Evolutionary conservation across 352 stramenopile genomes (phyloP).

Genomic region (Aphanomyces astaci): DNA sequence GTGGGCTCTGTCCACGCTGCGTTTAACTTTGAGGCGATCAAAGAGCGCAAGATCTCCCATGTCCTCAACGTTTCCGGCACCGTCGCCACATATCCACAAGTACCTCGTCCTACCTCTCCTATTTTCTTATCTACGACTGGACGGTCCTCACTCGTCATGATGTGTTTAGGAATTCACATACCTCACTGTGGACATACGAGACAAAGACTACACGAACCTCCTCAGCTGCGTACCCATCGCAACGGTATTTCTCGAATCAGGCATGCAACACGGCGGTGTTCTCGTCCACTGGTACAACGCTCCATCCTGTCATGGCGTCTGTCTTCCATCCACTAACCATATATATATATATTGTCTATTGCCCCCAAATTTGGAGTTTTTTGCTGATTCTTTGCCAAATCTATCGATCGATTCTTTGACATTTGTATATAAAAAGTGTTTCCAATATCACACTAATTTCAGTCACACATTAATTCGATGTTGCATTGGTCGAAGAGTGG

Average conservation of each 20-base stretch:
- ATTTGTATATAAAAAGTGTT: too few relatives aligned
- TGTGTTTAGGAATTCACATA: constrained; percentile 63
- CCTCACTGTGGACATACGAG: constrained; percentile 79
- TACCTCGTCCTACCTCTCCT: background rate
- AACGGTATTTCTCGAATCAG: constrained; percentile 73
- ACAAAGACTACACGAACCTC: constrained; percentile 86
- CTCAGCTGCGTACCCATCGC: constrained; percentile 74
- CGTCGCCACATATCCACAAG: constrained; percentile 78
- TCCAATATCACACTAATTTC: too few relatives aligned
- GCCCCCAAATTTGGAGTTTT: too few relatives aligned
- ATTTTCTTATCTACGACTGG: background rate
- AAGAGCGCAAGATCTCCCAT: constrained; percentile 67
- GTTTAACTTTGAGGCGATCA: constrained; percentile 80
- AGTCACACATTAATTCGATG: too few relatives aligned
- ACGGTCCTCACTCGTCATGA: background rate
- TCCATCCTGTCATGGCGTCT: too few relatives aligned
- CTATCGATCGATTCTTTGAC: too few relatives aligned
- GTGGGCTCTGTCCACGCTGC: constrained; percentile 80
- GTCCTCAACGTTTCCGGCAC: constrained; percentile 80
- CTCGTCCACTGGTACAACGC: constrained; percentile 67
- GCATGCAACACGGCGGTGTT: constrained; percentile 49
- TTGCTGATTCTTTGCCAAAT: too few relatives aligned
- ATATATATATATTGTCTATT: background rate
- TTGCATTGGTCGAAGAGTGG: too few relatives aligned
- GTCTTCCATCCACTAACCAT: too few relatives aligned